Evolutionary conservation across 306 rosid genomes (phyloP).

Genomic region (Quercus cerris): DNA sequence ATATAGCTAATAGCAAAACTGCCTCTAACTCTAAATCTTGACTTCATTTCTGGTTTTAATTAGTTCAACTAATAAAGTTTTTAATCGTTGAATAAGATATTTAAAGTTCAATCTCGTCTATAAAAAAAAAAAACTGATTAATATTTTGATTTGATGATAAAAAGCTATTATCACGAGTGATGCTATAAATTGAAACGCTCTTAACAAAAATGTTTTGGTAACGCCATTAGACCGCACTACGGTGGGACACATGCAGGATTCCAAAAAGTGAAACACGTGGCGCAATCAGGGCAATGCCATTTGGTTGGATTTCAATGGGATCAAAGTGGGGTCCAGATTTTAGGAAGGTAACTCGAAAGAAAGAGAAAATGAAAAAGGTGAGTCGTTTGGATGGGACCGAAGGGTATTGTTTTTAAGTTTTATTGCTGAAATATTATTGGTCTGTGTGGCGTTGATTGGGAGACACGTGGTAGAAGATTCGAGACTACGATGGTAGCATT

Average conservation of each 20-base stretch:
- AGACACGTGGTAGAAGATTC: not conserved
- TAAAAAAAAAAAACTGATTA: fast-evolving
- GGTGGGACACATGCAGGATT: not conserved
- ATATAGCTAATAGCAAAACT: no score
- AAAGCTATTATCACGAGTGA: fast-evolving
- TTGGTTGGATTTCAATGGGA: not conserved
- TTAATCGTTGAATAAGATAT: no score
- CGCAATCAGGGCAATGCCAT: not conserved
- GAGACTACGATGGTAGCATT: not conserved
- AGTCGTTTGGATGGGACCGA: slow-evolving; percentile 3
- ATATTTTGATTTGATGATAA: fast-evolving
- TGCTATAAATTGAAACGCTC: fast-evolving
- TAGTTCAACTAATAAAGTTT: no score
- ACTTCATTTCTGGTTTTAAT: no score
- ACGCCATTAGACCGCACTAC: not conserved
- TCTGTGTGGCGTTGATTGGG: not conserved
- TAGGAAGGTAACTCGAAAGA: not conserved
- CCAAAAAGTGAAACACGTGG: not conserved
- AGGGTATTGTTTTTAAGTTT: not conserved
- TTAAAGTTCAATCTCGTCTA: fast-evolving
- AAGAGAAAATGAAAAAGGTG: not conserved
- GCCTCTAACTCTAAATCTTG: no score
- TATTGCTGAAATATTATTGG: not conserved
- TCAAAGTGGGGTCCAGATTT: not conserved
- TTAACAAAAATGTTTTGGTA: not conserved